Evolutionary conservation across 148 eudicot species (phyloP).

Genomic region (Camellia sinensis): DNA sequence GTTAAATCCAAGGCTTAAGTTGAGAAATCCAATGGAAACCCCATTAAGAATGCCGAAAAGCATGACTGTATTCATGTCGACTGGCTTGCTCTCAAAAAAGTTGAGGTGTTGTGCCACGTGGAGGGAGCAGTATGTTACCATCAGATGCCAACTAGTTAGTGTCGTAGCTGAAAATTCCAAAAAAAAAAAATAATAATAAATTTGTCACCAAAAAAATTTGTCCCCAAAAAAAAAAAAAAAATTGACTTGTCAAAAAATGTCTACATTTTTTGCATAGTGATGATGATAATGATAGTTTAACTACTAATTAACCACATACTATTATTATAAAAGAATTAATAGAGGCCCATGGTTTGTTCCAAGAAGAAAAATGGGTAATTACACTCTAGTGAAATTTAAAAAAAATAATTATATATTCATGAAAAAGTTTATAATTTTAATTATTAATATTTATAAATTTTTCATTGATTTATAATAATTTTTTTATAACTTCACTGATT

Average conservation of each 20-base stretch:
- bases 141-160: constrained; percentile 91
- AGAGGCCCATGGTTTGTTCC: background rate
- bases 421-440: too few species aligned
- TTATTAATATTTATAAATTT: too few species aligned
- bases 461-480: too few species aligned
- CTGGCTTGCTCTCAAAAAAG: constrained; percentile 71
- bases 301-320: background rate
- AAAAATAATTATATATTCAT: too few species aligned
- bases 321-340: too few species aligned
- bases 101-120: constrained; percentile 70
- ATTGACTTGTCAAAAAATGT: background rate
- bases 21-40: constrained; percentile 82
- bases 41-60: constrained; percentile 83
- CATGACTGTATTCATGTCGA: constrained; percentile 78
- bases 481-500: too few species aligned
- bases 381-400: too few species aligned
- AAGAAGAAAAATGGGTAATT: background rate
- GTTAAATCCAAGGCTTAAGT: constrained; percentile 92
- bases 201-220: too few species aligned
- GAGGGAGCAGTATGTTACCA: constrained; percentile 87
- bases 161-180: constrained; percentile 61
- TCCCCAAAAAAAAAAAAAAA: too few species aligned
- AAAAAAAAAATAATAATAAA: too few species aligned
- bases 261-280: background rate
- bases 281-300: constrained; percentile 4